Percentiles rank a stretch among this genome's conserved stretches.
Conservation (phyloP, 805 yeast genomes). For the Wickerhamomyces queroliae region DNA sequence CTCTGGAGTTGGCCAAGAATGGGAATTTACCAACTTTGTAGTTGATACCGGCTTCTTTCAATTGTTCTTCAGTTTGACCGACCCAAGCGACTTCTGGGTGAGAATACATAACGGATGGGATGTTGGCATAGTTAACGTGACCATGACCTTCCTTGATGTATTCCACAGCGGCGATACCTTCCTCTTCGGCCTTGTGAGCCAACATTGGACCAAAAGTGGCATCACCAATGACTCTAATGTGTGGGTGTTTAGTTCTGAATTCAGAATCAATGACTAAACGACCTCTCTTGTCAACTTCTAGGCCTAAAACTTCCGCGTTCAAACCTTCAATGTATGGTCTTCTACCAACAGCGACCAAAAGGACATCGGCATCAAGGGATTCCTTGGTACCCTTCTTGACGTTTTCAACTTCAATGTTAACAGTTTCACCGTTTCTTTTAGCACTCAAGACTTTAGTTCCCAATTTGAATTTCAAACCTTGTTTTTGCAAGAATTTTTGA, state of each 20-base stretch:
- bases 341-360: conserved; percentile 97
- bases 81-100: conserved; percentile 99
- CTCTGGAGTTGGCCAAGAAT: conserved; percentile 98
- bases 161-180: conserved; percentile 98
- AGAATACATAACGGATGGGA: conserved; percentile 98
- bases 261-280: conserved; percentile 91
- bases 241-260: conserved; percentile 86
- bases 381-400: conserved; percentile 81
- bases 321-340: conserved; percentile 93
- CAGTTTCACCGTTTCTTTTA: conserved; percentile 82
- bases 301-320: conserved; percentile 80
- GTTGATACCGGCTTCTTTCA: conserved; percentile 85
- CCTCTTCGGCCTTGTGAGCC: conserved; percentile 99
- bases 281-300: conserved; percentile 89
- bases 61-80: conserved; percentile 92
- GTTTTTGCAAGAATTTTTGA: conserved; percentile 87
- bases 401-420: conserved; percentile 82
- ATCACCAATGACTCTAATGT: conserved; percentile 97
- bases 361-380: conserved; percentile 80
- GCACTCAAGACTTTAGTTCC: conserved; percentile 90
- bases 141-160: conserved; percentile 91
- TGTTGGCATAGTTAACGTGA: conserved; percentile 96
- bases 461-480: conserved; percentile 89
- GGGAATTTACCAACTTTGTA: conserved; percentile 98
- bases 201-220: conserved; percentile 98